Conservation (phyloP, 805 yeast species). For the Zygoascus ofunaensis region DNA sequence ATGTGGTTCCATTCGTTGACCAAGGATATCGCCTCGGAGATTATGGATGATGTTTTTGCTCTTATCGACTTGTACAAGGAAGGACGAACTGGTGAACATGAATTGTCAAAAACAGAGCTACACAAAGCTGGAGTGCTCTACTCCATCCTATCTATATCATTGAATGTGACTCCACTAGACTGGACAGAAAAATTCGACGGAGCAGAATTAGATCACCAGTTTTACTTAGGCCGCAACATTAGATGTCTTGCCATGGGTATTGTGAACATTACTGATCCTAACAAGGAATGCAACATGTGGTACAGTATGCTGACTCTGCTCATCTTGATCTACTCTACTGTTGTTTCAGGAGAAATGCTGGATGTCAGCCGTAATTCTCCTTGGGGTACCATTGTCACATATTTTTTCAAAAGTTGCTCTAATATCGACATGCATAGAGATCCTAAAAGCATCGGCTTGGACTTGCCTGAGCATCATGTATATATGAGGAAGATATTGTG, state of each 20-base stretch:
- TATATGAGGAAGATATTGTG: conserved; percentile 21
- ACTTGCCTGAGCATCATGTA: conserved; percentile 14
- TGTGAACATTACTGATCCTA: conserved; percentile 7
- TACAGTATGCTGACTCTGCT: conserved; percentile 19
- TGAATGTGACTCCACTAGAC: conserved; percentile 4
- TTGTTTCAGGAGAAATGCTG: conserved; percentile 7
- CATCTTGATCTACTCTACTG: conserved; percentile 10
- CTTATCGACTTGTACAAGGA: not conserved
- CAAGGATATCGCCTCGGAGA: conserved; percentile 13
- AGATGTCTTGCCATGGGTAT: conserved; percentile 7
- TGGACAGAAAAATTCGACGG: conserved; percentile 8
- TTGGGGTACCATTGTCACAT: conserved; percentile 18
- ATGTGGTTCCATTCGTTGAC: conserved; percentile 15
- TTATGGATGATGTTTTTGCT: conserved; percentile 12
- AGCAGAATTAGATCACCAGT: not conserved
- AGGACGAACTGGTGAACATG: conserved; percentile 1
- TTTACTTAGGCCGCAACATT: conserved; percentile 14
- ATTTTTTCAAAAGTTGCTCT: conserved; percentile 18
- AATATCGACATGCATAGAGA: conserved; percentile 25
- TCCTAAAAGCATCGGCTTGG: conserved; percentile 15
- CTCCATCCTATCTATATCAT: conserved; percentile 11
- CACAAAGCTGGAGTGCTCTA: conserved; percentile 14
- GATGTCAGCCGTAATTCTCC: conserved; percentile 4
- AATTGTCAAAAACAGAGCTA: conserved; percentile 8
- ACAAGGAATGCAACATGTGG: conserved; percentile 14